A percentile compares a stretch with the other conserved stretches of the same genome.
These are phyloP conservation scores for Rutstroemia sp. DNA, from an alignment of 2,329 filamentous ascomycete species.

Conservation along the genomic window DNA sequence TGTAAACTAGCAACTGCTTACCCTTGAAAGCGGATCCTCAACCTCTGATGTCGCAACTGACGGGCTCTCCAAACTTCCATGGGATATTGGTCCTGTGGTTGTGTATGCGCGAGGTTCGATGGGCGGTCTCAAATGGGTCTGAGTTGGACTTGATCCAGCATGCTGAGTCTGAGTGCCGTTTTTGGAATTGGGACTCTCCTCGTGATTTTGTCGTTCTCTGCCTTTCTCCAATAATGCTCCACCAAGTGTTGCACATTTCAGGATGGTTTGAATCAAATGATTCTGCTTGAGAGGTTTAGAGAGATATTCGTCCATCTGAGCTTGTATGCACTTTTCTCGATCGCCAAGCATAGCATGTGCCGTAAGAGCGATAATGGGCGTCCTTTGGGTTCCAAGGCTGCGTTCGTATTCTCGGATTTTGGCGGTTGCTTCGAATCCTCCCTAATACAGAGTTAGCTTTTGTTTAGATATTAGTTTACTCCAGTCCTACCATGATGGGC, in stretches of 20 bases:
- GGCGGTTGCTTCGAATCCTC: constrained; percentile 92
- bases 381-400: constrained; percentile 69
- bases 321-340: constrained; percentile 94
- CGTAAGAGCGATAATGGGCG: constrained; percentile 92
- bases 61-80: constrained; percentile 54
- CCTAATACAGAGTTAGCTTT: constrained; percentile 46
- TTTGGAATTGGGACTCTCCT: constrained; percentile 19
- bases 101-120: constrained; percentile 60
- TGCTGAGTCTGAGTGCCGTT: constrained; percentile 13
- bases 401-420: constrained; percentile 96
- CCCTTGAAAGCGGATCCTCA: constrained; percentile 40
- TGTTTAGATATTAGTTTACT: not conserved
- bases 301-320: constrained; percentile 98
- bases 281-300: constrained; percentile 96
- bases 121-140: constrained; percentile 37
- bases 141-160: constrained; percentile 14
- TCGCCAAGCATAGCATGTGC: constrained; percentile 99
- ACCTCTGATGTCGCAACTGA: constrained; percentile 51
- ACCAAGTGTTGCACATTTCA: constrained; percentile 91
- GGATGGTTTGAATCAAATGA: constrained; percentile 93
- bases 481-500: constrained; percentile 80
- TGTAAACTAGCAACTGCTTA: constrained; percentile 17
- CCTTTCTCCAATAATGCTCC: constrained; percentile 75
- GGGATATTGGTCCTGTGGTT: constrained; percentile 52
- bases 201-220: constrained; percentile 41